phyloP scores from a whole-genome alignment of 2,329 filamentous ascomycete species.

The Aspergillus sp. region DNA sequence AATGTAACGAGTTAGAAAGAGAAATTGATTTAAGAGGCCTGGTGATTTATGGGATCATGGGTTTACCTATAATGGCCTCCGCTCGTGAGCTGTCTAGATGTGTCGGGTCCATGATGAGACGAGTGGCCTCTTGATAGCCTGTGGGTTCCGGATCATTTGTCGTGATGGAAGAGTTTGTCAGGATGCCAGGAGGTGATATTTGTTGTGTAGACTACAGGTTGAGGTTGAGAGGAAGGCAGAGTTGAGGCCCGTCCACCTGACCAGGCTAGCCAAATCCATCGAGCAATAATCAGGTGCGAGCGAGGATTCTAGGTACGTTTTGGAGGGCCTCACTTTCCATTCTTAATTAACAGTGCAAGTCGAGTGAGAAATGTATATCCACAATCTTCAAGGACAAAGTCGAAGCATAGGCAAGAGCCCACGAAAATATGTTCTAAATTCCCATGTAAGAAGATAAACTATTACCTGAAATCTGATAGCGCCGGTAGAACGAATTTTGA shows the following conservation, averaged over 20 bases:
- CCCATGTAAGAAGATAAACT: neutral
- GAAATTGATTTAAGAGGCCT: neutral
- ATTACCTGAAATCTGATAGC: slow-evolving; percentile 1
- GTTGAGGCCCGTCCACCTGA: slow-evolving; percentile 12
- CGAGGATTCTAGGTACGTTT: neutral
- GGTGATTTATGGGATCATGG: neutral
- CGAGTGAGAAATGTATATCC: neutral
- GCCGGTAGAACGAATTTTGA: neutral
- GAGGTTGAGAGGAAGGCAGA: neutral
- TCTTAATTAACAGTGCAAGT: neutral
- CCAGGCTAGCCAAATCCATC: slow-evolving; percentile 10
- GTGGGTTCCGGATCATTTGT: neutral
- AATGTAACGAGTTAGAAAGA: neutral
- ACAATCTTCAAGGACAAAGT: neutral
- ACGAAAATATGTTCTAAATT: neutral
- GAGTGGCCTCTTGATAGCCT: neutral
- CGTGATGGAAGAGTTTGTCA: neutral
- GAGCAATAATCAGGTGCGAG: neutral
- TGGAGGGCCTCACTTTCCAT: neutral
- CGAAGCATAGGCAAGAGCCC: neutral
- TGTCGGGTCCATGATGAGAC: neutral
- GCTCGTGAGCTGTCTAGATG: neutral
- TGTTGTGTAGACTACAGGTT: neutral
- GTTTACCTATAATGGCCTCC: neutral
- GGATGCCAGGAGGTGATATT: too few species aligned